Evolutionary conservation across 768 basidiomycete genomes (phyloP).

Genomic region (Tricholoma sp.): DNA sequence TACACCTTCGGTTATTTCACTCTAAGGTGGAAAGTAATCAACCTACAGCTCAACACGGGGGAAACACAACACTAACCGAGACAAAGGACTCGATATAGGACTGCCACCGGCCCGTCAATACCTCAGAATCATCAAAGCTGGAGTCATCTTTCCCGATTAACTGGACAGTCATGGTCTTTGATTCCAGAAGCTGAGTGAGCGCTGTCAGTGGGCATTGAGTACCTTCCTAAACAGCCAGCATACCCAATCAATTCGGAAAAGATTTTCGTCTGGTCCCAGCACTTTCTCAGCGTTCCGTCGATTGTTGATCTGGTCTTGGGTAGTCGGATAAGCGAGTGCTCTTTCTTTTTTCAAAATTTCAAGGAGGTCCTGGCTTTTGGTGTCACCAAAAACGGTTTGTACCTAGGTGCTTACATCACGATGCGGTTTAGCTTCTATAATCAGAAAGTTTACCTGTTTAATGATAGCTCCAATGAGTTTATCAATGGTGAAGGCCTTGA

Average conservation of each 20-base stretch:
- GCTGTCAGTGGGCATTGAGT: background rate
- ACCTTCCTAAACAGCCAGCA: background rate
- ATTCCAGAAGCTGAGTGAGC: constrained; percentile 49
- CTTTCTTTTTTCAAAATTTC: constrained; percentile 69
- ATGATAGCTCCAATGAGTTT: constrained; percentile 84
- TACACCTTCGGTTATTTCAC: constrained; percentile 52
- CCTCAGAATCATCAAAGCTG: constrained; percentile 70
- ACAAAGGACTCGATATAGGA: constrained; percentile 74
- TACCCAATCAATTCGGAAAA: constrained; percentile 82
- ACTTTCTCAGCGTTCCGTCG: constrained; percentile 65
- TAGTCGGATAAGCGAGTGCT: constrained; percentile 49
- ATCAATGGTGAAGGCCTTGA: constrained; percentile 91
- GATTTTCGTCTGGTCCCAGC: constrained; percentile 69
- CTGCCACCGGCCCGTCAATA: constrained; percentile 74
- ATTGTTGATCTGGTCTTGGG: constrained; percentile 67
- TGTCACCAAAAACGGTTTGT: constrained; percentile 62
- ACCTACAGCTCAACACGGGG: background rate
- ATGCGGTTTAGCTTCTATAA: background rate
- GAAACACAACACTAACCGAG: constrained; percentile 36
- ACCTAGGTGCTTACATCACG: constrained; percentile 32
- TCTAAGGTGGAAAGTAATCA: constrained; percentile 30
- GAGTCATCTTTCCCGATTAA: constrained; percentile 77
- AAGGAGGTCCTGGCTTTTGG: constrained; percentile 66
- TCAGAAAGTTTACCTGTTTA: constrained; percentile 61
- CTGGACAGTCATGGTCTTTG: constrained; percentile 66